These are phyloP conservation scores for Hirsutella minnesotensis DNA, from an alignment of 2,329 filamentous ascomycete genomes.

Conservation along the genomic window DNA sequence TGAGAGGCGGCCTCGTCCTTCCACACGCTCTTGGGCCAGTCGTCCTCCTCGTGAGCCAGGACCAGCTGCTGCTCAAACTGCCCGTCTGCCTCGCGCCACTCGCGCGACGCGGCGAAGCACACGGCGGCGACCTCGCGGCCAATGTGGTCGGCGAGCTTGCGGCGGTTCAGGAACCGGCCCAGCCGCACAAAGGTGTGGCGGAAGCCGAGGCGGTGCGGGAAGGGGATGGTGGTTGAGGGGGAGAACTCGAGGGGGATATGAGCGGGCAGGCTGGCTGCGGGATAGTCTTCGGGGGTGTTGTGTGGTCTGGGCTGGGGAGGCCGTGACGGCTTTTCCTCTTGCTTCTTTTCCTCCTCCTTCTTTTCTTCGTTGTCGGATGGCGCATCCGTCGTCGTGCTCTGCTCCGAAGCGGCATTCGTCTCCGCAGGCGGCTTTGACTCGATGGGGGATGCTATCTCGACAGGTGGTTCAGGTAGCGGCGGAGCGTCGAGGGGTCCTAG, in stretches of 20 bases:
- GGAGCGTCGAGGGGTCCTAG: constrained; percentile 69
- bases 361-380: constrained; percentile 17
- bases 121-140: constrained; percentile 79
- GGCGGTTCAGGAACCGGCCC: constrained; percentile 76
- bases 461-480: constrained; percentile 16
- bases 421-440: no score
- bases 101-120: constrained; percentile 52
- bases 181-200: constrained; percentile 78
- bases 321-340: constrained; percentile 40
- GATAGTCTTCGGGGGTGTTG: constrained; percentile 63
- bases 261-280: constrained; percentile 49
- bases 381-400: constrained; percentile 9
- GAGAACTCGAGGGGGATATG: constrained; percentile 60
- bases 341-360: constrained; percentile 26
- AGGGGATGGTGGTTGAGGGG: constrained; percentile 59
- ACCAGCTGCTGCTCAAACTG: constrained; percentile 34
- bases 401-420: not conserved
- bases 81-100: constrained; percentile 32
- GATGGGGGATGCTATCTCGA: constrained; percentile 5
- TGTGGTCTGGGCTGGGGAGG: constrained; percentile 59
- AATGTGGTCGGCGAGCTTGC: constrained; percentile 74
- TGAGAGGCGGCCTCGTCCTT: constrained; percentile 34
- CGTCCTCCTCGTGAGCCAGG: constrained; percentile 59
- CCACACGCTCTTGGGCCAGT: constrained; percentile 76
- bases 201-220: constrained; percentile 89